A percentile compares a stretch with the other conserved stretches of the same genome.
Conservation (phyloP, 2,329 filamentous ascomycete genomes). For the Lasiodiplodia sp. region DNA sequence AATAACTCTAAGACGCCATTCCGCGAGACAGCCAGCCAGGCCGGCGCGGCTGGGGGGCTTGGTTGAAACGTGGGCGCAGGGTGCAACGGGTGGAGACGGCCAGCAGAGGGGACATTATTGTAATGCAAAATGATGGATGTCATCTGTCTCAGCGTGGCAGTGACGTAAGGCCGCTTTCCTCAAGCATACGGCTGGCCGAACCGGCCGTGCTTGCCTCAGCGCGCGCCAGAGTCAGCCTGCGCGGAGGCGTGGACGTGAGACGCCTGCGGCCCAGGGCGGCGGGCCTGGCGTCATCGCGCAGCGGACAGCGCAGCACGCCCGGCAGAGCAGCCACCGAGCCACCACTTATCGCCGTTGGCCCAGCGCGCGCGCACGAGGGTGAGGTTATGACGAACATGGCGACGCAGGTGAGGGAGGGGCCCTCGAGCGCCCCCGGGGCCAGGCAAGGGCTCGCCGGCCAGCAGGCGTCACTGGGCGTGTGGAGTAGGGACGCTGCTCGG, state of each 20-base stretch:
- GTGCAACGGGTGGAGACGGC: constrained; percentile 24
- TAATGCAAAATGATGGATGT: constrained; percentile 23
- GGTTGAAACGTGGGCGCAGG: constrained; percentile 27
- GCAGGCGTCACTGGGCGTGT: constrained; percentile 13
- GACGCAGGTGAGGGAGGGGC: constrained; percentile 19
- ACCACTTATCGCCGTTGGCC: constrained; percentile 26
- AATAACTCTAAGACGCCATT: constrained; percentile 26
- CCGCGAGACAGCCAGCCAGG: constrained; percentile 2
- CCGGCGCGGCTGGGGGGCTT: constrained; percentile 1
- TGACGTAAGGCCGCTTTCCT: constrained; percentile 20
- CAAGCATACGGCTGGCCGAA: constrained; percentile 13
- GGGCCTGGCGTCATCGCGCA: constrained; percentile 22
- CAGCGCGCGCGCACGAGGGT: constrained; percentile 24
- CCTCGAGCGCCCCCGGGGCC: constrained; percentile 17
- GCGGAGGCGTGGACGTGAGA: constrained; percentile 14
- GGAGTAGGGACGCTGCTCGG: constrained; percentile 27
- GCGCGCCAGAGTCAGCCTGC: constrained; percentile 19
- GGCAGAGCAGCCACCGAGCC: constrained; percentile 27
- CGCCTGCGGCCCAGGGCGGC: constrained; percentile 1
- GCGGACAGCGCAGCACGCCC: constrained; percentile 19
- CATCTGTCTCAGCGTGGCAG: constrained; percentile 10
- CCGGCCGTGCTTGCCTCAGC: constrained; percentile 10
- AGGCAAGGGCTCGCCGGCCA: constrained; percentile 26
- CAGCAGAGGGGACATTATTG: constrained; percentile 4
- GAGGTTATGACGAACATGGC: constrained; percentile 30